Base-by-base conservation (phyloP, 305 asterid species). In the Rubia occidens region DNA sequence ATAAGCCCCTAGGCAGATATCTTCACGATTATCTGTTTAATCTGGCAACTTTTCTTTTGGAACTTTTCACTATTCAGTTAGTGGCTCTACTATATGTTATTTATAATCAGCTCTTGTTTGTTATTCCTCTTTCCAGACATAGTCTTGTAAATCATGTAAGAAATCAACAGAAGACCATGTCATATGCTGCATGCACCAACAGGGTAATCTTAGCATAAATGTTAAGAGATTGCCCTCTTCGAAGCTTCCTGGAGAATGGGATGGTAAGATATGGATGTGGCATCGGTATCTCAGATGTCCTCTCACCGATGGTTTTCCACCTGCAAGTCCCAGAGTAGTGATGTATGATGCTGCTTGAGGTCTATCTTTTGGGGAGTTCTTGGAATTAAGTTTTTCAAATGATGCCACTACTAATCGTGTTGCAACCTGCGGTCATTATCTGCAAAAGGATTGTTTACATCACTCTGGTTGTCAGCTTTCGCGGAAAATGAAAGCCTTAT, bases 191-290 rank as follows among this genome's bases (percentile, higher is more conserved):
- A 89, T 94, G 15, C 99, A 95, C 82, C 94, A 84, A 76, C 86
- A 87, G 66, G 98, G 92, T 39, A 95, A 89, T 82, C 96, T 95
- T 43, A 95, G 92, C 0, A 84, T 95, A 75, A 95, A 85, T n/a
- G 91, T 89, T 44, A 82, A 79, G 70, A 85, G 81, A 11, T 76
- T 89, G 63, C 86, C 88, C 39, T 79, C 87, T 13, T 82, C 75
- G 71, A 86, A 80, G 79, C 95, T 95, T 78, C 95, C 94, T 43
- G 97, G 97, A 45, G 96, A 87, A 75, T 77, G 77, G 40, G 98
- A 91, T 74, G 93, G 97, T 69, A 95, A 87, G 86, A 91, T 95
- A 76, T 95, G 99, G 99, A 95, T 95, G 99, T 95, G 99, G 99
- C 99, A 95, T 70, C 78, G 98, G 74, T 95, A 98, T 85, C 91